Conservation (phyloP, 768 basidiomycete species). For the Ramaria sp. region DNA sequence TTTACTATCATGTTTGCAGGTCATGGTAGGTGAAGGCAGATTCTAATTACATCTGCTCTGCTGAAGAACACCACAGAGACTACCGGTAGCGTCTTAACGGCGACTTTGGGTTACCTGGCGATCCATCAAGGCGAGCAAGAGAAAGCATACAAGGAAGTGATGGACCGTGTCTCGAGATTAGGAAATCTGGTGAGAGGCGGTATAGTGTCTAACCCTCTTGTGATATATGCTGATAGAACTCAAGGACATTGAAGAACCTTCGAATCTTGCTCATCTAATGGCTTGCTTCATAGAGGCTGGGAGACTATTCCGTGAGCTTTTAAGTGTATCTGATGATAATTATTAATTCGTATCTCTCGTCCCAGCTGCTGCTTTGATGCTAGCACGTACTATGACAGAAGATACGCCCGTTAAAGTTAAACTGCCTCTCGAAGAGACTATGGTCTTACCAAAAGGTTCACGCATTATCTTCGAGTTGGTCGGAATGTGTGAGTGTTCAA, state of each 20-base stretch:
- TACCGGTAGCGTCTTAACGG: slow-evolving; percentile 23
- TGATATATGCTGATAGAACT: too few relatives aligned
- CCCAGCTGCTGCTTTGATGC: slow-evolving; percentile 20
- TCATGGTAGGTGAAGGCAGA: slow-evolving; percentile 8
- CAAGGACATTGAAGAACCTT: slow-evolving; percentile 16
- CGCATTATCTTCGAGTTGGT: slow-evolving; percentile 37
- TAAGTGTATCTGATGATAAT: not conserved
- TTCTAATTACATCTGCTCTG: not conserved
- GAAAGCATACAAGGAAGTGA: slow-evolving; percentile 22
- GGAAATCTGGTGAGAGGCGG: not conserved
- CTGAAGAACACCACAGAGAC: slow-evolving; percentile 18
- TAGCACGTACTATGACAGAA: slow-evolving; percentile 20
- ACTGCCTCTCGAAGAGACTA: slow-evolving; percentile 10
- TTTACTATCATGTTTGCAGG: slow-evolving; percentile 13
- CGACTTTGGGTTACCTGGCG: slow-evolving; percentile 22
- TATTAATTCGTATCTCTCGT: not conserved
- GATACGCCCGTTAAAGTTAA: slow-evolving; percentile 18
- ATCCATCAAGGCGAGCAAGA: slow-evolving; percentile 22
- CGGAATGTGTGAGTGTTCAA: slow-evolving; percentile 33
- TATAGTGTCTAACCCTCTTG: not conserved
- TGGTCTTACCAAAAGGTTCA: slow-evolving; percentile 16
- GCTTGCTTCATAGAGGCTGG: slow-evolving; percentile 20
- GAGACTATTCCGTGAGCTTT: slow-evolving; percentile 24
- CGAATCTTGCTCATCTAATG: slow-evolving; percentile 21
- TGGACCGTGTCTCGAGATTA: slow-evolving; percentile 16